Conservation (phyloP, 257 asterid species). For the Solanum lycopersicoides region DNA sequence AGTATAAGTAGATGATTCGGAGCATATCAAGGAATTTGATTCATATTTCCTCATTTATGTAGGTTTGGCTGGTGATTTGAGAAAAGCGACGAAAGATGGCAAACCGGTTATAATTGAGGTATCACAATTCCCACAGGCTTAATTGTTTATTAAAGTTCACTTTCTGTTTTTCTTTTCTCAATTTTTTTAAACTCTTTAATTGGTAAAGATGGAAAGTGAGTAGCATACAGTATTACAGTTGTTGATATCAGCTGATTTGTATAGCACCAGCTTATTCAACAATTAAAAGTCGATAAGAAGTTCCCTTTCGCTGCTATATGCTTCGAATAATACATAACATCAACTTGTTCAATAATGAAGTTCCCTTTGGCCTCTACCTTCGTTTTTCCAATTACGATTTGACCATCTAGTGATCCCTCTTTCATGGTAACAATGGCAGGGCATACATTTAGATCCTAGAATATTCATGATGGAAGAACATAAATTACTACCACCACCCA, state of each 20-base stretch:
- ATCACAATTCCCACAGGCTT: background rate
- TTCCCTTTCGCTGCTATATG: background rate
- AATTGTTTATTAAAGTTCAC: background rate
- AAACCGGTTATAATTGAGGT: constrained; percentile 98
- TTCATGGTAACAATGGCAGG: constrained; percentile 42
- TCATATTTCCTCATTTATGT: background rate
- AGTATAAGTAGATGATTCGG: background rate
- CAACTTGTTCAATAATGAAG: background rate
- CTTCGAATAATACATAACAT: background rate
- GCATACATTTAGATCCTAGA: constrained; percentile 97
- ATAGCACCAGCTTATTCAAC: background rate
- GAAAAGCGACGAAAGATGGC: constrained; percentile 97
- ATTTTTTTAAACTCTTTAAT: background rate
- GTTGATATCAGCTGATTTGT: background rate
- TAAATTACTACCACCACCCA: constrained; percentile 29
- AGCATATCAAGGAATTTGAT: constrained; percentile 7
- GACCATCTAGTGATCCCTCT: background rate
- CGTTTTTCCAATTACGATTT: background rate
- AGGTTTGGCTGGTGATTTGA: constrained; percentile 98
- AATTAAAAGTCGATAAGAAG: background rate
- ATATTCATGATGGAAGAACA: constrained; percentile 86
- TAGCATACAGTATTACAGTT: background rate
- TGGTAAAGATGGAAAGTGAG: background rate
- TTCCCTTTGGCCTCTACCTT: background rate
- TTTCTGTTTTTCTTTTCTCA: background rate